phyloP scores from a whole-genome alignment of 495 filamentous ascomycete species.

The Ramalina intermedia region DNA sequence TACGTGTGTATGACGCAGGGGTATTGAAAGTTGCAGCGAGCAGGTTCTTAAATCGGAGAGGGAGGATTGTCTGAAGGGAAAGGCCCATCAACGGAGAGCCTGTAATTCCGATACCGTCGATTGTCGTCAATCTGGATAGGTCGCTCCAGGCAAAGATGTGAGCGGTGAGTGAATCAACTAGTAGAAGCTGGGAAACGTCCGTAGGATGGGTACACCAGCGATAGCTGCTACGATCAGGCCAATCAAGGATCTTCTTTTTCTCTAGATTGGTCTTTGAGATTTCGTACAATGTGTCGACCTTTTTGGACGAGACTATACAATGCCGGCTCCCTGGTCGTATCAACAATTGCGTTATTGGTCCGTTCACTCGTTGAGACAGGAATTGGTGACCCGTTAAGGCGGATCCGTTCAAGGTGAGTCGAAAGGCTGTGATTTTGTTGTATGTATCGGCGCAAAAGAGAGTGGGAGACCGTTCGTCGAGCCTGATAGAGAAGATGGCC shows the following conservation, averaged over 20 bases:
- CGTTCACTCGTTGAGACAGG: slow-evolving; percentile 3
- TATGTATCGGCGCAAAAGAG: background rate
- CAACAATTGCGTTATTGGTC: slow-evolving; percentile 5
- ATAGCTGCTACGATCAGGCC: too few species aligned
- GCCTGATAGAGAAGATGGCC: slow-evolving; percentile 1
- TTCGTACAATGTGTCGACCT: too few species aligned
- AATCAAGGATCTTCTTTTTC: too few species aligned
- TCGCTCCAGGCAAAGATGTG: too few species aligned
- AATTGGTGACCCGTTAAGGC: slow-evolving; percentile 1
- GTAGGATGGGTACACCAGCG: too few species aligned
- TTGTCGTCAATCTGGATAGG: too few species aligned
- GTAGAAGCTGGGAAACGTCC: too few species aligned
- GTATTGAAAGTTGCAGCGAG: background rate
- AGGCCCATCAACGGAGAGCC: too few species aligned
- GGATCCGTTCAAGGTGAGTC: slow-evolving; percentile 1
- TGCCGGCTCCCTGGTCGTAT: background rate
- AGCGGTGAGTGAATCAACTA: too few species aligned
- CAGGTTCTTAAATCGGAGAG: background rate
- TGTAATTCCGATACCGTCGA: too few species aligned
- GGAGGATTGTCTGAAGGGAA: background rate
- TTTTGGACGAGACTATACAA: background rate
- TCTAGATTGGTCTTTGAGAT: too few species aligned
- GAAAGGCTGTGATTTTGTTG: too few species aligned
- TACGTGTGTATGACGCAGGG: background rate
- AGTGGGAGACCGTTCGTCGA: slow-evolving; percentile 1